phyloP scores from a whole-genome alignment of 352 stramenopile genomes.

The Globisporangium paddicum region DNA sequence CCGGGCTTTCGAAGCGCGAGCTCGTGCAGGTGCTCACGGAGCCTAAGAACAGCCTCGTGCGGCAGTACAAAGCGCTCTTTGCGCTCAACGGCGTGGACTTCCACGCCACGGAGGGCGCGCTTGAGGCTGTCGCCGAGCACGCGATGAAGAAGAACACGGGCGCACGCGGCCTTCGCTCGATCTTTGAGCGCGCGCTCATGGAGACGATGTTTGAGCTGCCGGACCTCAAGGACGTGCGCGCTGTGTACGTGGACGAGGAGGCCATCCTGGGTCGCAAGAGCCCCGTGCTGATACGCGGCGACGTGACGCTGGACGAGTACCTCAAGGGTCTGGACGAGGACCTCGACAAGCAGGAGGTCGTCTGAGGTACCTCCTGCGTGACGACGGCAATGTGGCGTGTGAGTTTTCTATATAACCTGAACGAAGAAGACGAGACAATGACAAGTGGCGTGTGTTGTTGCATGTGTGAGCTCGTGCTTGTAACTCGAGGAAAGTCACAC shows the following conservation, averaged over 20 bases:
- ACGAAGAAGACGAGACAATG: no score
- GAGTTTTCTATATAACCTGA: background rate
- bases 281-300: constrained; percentile 85
- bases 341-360: constrained; percentile 40
- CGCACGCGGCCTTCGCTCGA: constrained; percentile 93
- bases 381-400: background rate
- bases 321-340: constrained; percentile 67
- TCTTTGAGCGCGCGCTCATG: constrained; percentile 94
- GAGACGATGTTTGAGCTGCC: constrained; percentile 97
- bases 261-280: constrained; percentile 88
- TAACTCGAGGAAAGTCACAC: no score
- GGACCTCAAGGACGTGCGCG: constrained; percentile 87
- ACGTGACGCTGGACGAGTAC: constrained; percentile 67
- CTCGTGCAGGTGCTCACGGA: constrained; percentile 96
- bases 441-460: no score
- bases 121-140: constrained; percentile 92
- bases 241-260: constrained; percentile 92
- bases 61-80: constrained; percentile 97
- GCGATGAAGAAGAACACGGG: constrained; percentile 94
- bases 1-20: constrained; percentile 87
- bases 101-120: constrained; percentile 91
- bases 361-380: constrained; percentile 17
- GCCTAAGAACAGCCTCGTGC: constrained; percentile 97
- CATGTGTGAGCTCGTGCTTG: no score
- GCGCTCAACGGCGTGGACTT: constrained; percentile 96